phyloP scores from a whole-genome alignment of 805 yeast genomes.

The Wilhelminamyces savonicus region DNA sequence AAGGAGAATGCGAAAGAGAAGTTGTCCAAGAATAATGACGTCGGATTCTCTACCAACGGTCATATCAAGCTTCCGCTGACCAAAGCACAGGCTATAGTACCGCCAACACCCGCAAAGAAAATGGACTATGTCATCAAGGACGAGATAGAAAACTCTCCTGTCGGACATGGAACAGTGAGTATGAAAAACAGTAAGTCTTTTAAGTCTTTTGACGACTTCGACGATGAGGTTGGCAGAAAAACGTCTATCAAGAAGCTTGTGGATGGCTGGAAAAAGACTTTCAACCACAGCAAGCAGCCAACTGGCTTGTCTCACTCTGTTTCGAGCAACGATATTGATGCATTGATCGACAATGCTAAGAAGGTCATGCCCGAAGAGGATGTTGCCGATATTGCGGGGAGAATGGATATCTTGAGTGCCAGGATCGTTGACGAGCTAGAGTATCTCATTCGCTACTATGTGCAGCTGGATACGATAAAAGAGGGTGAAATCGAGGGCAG shows the following conservation, averaged over 20 bases:
- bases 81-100: slow-evolving; percentile 40
- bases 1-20: slow-evolving; percentile 2
- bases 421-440: slow-evolving; percentile 67
- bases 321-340: slow-evolving; percentile 8
- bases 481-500: slow-evolving; percentile 9
- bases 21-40: background rate
- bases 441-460: slow-evolving; percentile 42
- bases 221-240: slow-evolving; percentile 19
- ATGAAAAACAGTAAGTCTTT: slow-evolving; percentile 2
- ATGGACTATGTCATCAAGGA: slow-evolving; percentile 35
- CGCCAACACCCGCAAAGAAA: slow-evolving; percentile 65
- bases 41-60: slow-evolving; percentile 47
- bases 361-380: slow-evolving; percentile 7
- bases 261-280: slow-evolving; percentile 37
- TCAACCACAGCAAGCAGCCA: slow-evolving; percentile 10
- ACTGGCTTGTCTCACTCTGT: slow-evolving; percentile 1
- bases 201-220: slow-evolving; percentile 1
- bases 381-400: slow-evolving; percentile 18
- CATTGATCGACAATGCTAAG: slow-evolving; percentile 11
- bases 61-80: slow-evolving; percentile 46
- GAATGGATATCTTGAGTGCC: slow-evolving; percentile 63
- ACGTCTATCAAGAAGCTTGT: slow-evolving; percentile 31
- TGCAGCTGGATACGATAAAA: slow-evolving; percentile 9
- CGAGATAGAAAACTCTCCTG: slow-evolving; percentile 4
- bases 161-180: slow-evolving; percentile 18